Conservation (phyloP, 2,329 filamentous ascomycete species). For the Madurella mycetomatis region DNA sequence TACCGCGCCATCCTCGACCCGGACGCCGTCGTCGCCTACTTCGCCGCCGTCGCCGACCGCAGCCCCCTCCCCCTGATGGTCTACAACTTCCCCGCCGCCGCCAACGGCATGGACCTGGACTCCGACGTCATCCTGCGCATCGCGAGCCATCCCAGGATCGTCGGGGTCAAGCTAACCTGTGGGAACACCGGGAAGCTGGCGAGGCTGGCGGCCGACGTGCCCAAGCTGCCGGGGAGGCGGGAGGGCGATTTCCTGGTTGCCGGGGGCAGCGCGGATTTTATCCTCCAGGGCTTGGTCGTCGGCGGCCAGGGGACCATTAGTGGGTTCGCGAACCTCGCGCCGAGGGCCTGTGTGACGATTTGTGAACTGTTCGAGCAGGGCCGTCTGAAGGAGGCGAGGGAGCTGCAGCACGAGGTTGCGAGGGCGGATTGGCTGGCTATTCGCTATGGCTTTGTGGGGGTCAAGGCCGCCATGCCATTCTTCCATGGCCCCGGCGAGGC, state of each 20-base stretch:
- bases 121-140: conserved; percentile 47
- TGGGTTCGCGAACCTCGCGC: conserved; percentile 67
- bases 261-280: conserved; percentile 71
- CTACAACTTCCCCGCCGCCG: conserved; percentile 53
- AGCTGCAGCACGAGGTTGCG: conserved; percentile 49
- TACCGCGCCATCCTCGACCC: conserved; percentile 56
- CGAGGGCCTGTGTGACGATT: conserved; percentile 55
- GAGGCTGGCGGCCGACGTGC: conserved; percentile 43
- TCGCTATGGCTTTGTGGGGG: conserved; percentile 45
- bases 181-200: conserved; percentile 58
- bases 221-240: conserved; percentile 17
- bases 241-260: conserved; percentile 57
- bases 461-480: conserved; percentile 42
- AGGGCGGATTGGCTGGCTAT: conserved; percentile 44
- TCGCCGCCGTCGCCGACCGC: conserved; percentile 50
- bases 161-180: conserved; percentile 52
- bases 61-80: conserved; percentile 49
- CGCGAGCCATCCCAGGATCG: conserved; percentile 47
- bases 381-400: conserved; percentile 53
- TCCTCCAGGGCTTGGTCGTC: conserved; percentile 63
- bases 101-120: conserved; percentile 47
- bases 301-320: conserved; percentile 69
- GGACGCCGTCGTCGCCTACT: conserved; percentile 55
- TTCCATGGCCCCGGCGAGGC: conserved; percentile 35
- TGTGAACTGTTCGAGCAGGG: conserved; percentile 58